Percentiles rank a stretch among this genome's conserved stretches.
phyloP scores from a whole-genome alignment of 148 eudicot genomes.

The Cornus florida region DNA sequence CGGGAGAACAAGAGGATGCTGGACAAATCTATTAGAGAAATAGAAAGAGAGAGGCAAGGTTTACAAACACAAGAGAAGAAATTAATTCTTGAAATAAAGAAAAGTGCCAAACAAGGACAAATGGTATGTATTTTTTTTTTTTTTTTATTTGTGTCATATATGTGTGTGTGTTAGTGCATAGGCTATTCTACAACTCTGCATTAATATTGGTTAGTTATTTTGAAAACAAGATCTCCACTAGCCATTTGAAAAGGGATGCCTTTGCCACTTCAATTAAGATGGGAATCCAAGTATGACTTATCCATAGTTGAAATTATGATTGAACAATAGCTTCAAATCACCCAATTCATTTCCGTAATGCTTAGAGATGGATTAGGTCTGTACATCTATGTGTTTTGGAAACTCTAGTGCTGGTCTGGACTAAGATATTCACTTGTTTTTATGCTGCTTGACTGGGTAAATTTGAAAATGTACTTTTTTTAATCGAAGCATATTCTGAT shows the following conservation, averaged over 20 bases:
- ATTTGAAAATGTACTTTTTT: neutral
- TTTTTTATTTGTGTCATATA: neutral
- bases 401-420: neutral
- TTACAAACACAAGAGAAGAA: constrained; percentile 97
- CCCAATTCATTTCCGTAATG: neutral
- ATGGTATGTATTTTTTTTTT: constrained; percentile 55
- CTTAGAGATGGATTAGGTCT: neutral
- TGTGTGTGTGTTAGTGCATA: neutral
- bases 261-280: neutral
- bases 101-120: constrained; percentile 99
- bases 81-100: constrained; percentile 85
- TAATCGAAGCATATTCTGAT: neutral
- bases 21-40: constrained; percentile 93
- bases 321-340: neutral
- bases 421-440: neutral
- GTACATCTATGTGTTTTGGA: neutral
- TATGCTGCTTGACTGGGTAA: neutral
- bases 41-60: constrained; percentile 96
- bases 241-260: neutral
- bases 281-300: neutral
- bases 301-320: neutral
- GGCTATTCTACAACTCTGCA: neutral
- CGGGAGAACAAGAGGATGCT: constrained; percentile 98
- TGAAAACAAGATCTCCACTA: neutral
- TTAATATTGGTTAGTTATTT: too few species aligned